A percentile compares a stretch with the other conserved stretches of the same genome.
phyloP scores from a whole-genome alignment of 1,139 yeast genomes.

The Yamadazyma blattariae region DNA sequence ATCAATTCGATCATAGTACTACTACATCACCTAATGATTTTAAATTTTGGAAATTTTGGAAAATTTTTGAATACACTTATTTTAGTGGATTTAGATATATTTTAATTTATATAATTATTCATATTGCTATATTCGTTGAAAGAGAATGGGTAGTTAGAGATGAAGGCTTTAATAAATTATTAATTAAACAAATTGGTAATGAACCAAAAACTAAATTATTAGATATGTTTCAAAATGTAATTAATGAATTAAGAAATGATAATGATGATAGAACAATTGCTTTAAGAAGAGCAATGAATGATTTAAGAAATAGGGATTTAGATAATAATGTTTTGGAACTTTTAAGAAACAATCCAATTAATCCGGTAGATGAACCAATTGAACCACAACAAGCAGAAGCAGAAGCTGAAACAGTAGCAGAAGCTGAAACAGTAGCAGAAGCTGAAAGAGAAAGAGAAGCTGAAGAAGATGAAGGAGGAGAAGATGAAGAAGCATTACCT shows the following conservation, averaged over 20 bases:
- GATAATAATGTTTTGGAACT: constrained; percentile 7
- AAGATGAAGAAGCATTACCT: not conserved
- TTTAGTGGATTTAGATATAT: constrained; percentile 41
- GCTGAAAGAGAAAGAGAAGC: not conserved
- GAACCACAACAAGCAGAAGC: not conserved
- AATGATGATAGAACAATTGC: constrained; percentile 27
- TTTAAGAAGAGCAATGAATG: constrained; percentile 31
- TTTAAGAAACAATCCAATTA: constrained; percentile 10
- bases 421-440: not conserved
- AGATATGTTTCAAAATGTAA: constrained; percentile 34
- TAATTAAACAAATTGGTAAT: constrained; percentile 55
- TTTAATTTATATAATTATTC: constrained; percentile 36
- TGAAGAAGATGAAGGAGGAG: not conserved
- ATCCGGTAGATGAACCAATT: not conserved
- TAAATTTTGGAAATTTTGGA: constrained; percentile 13
- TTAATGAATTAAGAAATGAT: constrained; percentile 27
- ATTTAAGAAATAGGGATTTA: constrained; percentile 19
- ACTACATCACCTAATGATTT: constrained; percentile 5
- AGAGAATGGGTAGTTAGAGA: constrained; percentile 75
- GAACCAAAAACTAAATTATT: constrained; percentile 46
- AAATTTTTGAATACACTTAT: constrained; percentile 33
- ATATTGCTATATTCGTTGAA: constrained; percentile 51
- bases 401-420: not conserved
- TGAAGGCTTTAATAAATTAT: constrained; percentile 58
- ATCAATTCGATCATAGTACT: not conserved